Evolutionary conservation across 2,329 filamentous ascomycete genomes (phyloP).

Genomic region (Talaromyces pinophilus): DNA sequence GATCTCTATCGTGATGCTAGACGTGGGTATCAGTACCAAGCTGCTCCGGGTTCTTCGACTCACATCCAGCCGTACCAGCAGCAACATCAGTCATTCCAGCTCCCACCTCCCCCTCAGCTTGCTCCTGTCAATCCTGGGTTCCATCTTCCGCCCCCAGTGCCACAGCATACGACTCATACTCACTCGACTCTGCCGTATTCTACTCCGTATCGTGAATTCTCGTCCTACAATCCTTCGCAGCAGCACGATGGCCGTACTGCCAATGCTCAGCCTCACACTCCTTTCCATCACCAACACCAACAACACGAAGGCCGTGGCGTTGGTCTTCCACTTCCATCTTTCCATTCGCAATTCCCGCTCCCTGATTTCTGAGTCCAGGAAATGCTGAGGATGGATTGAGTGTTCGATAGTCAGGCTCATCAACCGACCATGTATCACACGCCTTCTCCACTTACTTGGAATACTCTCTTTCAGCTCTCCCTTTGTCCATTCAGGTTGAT

Average conservation of each 20-base stretch:
- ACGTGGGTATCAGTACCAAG: constrained; percentile 6
- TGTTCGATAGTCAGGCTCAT: background rate
- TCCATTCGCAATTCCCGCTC: background rate
- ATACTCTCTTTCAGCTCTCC: background rate
- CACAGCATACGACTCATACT: background rate
- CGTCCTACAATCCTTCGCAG: constrained; percentile 2
- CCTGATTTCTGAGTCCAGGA: background rate
- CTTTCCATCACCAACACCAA: background rate
- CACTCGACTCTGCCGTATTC: background rate
- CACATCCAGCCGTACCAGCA: background rate
- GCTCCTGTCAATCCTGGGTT: background rate
- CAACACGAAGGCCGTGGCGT: background rate
- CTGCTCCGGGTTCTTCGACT: background rate
- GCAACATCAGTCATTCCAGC: constrained; percentile 4
- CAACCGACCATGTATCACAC: background rate
- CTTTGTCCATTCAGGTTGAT: background rate
- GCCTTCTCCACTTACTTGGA: background rate
- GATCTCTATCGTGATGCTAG: background rate
- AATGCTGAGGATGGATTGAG: background rate
- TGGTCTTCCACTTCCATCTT: constrained; percentile 4
- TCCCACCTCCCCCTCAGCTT: background rate
- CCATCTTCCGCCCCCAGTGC: constrained; percentile 1
- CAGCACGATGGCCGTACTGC: background rate
- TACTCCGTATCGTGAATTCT: background rate
- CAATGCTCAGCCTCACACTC: background rate